phyloP scores from a whole-genome alignment of 176 grass and related monocot species.

The Canna indica region DNA sequence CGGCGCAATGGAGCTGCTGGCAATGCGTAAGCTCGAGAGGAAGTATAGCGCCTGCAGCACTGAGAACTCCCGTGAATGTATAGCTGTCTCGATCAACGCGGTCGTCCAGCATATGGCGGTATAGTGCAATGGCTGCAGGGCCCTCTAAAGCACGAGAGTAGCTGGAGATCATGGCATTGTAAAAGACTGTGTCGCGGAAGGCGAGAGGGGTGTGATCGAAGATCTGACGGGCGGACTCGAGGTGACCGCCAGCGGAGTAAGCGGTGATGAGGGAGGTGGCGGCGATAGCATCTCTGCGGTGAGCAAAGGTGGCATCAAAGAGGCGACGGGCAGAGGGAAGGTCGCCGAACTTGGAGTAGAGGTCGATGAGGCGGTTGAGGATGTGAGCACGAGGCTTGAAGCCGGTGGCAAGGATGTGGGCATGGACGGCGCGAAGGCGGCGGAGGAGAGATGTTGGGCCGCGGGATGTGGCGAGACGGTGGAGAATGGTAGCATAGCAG shows the following conservation, averaged over 20 bases:
- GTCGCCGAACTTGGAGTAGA: constrained; percentile 64
- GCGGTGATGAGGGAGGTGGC: constrained; percentile 66
- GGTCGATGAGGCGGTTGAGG: constrained; percentile 76
- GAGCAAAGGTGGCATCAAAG: constrained; percentile 28
- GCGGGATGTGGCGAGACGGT: constrained; percentile 12
- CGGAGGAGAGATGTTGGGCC: constrained; percentile 2
- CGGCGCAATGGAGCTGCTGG: constrained; percentile 47
- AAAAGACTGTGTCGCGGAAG: constrained; percentile 66
- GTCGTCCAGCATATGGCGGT: constrained; percentile 34
- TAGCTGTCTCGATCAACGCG: constrained; percentile 48
- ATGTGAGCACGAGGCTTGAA: constrained; percentile 60
- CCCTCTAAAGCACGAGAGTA: constrained; percentile 49
- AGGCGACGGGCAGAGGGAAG: constrained; percentile 43
- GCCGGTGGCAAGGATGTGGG: constrained; percentile 52
- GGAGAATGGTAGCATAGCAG: constrained; percentile 28
- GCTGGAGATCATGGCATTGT: constrained; percentile 76
- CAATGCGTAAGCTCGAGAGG: constrained; percentile 42
- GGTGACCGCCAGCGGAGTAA: constrained; percentile 39
- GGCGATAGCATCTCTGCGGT: constrained; percentile 25
- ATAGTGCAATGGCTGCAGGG: constrained; percentile 32
- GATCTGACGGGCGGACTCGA: constrained; percentile 40
- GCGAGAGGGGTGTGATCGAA: constrained; percentile 43
- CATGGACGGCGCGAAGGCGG: constrained; percentile 57
- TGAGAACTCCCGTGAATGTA: constrained; percentile 67
- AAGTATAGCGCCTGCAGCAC: constrained; percentile 41